These are phyloP conservation scores for Avena atlantica DNA, from an alignment of 176 grass and related monocot genomes.

Conservation along the genomic window DNA sequence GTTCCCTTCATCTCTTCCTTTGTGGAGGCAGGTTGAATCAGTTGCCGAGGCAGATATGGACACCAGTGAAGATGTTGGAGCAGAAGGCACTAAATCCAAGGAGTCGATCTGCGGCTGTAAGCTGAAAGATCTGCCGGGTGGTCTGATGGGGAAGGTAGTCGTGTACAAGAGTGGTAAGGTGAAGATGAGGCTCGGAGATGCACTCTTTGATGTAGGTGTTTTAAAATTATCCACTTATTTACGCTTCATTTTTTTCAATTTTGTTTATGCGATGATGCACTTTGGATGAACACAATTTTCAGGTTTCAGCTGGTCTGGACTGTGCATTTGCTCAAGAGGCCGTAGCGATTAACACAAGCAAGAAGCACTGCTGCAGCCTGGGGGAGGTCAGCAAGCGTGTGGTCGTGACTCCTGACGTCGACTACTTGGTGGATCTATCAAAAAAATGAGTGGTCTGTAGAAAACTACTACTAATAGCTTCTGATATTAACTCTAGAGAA, in stretches of 20 bases:
- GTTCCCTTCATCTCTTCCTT: conserved; percentile 64
- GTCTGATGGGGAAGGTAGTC: conserved; percentile 70
- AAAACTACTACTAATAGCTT: background rate
- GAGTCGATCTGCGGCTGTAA: conserved; percentile 38
- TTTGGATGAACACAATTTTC: conserved; percentile 14
- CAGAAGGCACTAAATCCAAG: conserved; percentile 14
- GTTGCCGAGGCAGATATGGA: conserved; percentile 30
- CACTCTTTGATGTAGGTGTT: conserved; percentile 65
- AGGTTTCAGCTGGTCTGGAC: conserved; percentile 61
- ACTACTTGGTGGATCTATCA: conserved; percentile 52
- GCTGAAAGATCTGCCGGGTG: conserved; percentile 64
- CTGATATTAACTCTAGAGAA: background rate
- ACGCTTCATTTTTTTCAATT: conserved; percentile 10
- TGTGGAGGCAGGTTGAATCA: conserved; percentile 1
- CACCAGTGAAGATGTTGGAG: conserved; percentile 11
- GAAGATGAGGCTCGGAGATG: conserved; percentile 75
- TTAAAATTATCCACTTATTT: background rate
- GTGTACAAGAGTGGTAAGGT: conserved; percentile 80
- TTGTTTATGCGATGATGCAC: background rate
- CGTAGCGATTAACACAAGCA: conserved; percentile 52
- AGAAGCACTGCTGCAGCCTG: conserved; percentile 69
- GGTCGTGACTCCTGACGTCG: conserved; percentile 57
- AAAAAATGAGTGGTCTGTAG: background rate
- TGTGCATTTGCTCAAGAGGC: conserved; percentile 61
- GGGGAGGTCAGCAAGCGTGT: conserved; percentile 51